Evolutionary conservation across 2,329 filamentous ascomycete genomes (phyloP), one percentile per base, ranked within the genome.

Genomic region (Aspergillus sp.): DNA sequence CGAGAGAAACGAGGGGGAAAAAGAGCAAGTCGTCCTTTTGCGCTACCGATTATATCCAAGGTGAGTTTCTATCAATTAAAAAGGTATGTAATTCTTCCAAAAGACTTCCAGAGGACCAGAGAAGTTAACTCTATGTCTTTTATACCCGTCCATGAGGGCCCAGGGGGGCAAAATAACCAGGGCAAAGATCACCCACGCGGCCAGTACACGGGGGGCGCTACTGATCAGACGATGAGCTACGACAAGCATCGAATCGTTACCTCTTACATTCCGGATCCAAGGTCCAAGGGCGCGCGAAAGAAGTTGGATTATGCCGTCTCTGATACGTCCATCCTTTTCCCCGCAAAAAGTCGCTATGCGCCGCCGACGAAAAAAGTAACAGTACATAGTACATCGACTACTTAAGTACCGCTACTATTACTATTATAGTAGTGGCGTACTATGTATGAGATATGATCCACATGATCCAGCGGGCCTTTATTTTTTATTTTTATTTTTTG

Each of bases 271-370:
- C 51, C 50, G 50, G 49, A 55, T 53, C 52, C 46, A 50, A 48
- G 38, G 42, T 49, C 25, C 25, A 30, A 30, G 25, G 25, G 25
- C 25, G 25, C 25, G 25, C 25, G 25, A 30, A 12, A 30, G 25
- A 30, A 30, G 25, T 30, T 30, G 5, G 25, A 30, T 30, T 30
- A 30, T 30, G 25, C 25, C 10, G 10, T 12, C 48, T 52, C 52
- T 60, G 58, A 60, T 59, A 60, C 58, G 57, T 44, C 52, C 49
- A 53, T 49, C 43, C 6, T 33, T 57, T 60, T 56, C 58, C 57
- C 58, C 57, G 54, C 57, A 60, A 60, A 39, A 58, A 59, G 55
- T 56, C 57, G 57, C 55, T 57, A 55, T 57, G 55, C 54, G 57
- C 55, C 53, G 52, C 55, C 54, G 30, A 32, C 51, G 33, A 54